A percentile compares a stretch with the other conserved stretches of the same genome.
Evolutionary conservation across 192 early-diverging fungal species (phyloP).

Genomic region (Diversispora epigaea): DNA sequence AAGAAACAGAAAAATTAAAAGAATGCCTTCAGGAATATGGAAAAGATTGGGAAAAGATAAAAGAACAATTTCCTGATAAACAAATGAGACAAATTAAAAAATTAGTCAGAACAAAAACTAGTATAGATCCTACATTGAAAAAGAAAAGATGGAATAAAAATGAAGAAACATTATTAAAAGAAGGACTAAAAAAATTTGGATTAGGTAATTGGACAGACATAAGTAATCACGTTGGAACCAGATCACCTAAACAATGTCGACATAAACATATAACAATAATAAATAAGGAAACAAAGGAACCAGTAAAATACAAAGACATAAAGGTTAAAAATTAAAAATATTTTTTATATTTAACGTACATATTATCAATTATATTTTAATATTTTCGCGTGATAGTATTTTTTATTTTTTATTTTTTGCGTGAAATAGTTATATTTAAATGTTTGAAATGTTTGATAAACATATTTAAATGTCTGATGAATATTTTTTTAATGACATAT

Average conservation of each 20-base stretch:
- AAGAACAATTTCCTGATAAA: neutral
- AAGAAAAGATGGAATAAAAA: neutral
- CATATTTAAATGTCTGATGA: no score
- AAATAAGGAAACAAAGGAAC: no score
- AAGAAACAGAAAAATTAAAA: slow-evolving; percentile 3
- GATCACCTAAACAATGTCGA: neutral
- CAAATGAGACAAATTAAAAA: neutral
- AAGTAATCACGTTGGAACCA: neutral
- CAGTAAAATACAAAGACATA: no score
- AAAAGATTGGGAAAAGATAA: neutral
- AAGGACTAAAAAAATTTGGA: neutral
- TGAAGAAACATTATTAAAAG: neutral
- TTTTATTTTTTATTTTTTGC: no score
- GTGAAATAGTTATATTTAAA: no score
- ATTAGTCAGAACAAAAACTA: neutral
- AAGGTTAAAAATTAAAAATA: no score
- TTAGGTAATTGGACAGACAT: neutral
- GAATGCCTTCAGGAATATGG: neutral
- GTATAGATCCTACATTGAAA: neutral
- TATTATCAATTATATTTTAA: no score
- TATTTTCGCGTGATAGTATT: no score
- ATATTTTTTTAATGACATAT: no score
- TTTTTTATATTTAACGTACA: no score
- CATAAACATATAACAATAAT: no score
- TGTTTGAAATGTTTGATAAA: no score